Percentiles rank a stretch among this genome's conserved stretches.
These are phyloP conservation scores for Imleria badia DNA, from an alignment of 768 basidiomycete species.

Conservation along the genomic window DNA sequence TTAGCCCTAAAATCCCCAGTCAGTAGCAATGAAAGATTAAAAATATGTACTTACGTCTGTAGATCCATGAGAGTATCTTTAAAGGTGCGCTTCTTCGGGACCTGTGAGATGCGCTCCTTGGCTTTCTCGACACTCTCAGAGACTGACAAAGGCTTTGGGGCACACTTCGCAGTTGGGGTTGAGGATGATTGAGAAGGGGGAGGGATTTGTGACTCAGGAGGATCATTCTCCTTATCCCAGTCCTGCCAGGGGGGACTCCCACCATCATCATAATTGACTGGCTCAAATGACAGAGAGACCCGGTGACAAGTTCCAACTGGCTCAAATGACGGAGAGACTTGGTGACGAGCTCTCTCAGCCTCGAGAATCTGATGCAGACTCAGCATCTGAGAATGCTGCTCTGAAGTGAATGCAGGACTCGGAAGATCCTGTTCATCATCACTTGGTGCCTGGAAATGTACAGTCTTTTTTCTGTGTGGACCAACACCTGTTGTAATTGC, in stretches of 20 bases:
- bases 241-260: no score
- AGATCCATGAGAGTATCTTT: neutral
- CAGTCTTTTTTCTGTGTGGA: neutral
- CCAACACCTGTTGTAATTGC: neutral
- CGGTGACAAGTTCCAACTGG: neutral
- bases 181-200: no score
- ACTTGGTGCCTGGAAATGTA: neutral
- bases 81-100: neutral
- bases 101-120: neutral
- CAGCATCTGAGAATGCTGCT: no score
- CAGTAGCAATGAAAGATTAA: neutral
- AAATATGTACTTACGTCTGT: neutral
- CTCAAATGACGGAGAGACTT: no score
- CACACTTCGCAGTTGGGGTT: neutral
- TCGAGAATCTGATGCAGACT: neutral
- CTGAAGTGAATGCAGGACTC: no score
- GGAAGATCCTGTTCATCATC: no score
- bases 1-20: no score
- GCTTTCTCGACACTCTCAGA: neutral
- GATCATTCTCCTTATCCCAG: neutral
- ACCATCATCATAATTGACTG: no score
- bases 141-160: neutral
- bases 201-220: no score
- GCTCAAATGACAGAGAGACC: no score
- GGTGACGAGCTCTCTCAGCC: no score